Percentiles rank a stretch among this genome's conserved stretches.
phyloP scores from a whole-genome alignment of 2,329 filamentous ascomycete species.

The Pyrenophora teres region DNA sequence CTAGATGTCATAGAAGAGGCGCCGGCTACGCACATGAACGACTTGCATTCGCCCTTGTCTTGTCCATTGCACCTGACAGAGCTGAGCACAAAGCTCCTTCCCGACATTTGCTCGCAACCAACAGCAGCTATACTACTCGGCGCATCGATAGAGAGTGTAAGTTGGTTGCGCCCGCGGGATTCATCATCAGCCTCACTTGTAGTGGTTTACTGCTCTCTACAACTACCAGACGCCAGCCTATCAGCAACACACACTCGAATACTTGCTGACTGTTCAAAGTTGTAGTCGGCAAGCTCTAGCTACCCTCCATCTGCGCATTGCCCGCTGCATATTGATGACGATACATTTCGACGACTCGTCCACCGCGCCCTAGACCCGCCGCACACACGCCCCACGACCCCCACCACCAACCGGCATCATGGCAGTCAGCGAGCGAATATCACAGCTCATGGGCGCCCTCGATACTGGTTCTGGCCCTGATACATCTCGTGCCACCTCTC shows the following conservation, averaged over 20 bases:
- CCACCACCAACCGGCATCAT: slow-evolving; percentile 31
- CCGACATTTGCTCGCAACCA: slow-evolving; percentile 9
- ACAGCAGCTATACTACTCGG: not conserved
- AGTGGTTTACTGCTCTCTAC: slow-evolving; percentile 9
- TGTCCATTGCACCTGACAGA: slow-evolving; percentile 11
- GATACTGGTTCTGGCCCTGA: slow-evolving; percentile 61
- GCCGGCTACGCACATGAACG: slow-evolving; percentile 38
- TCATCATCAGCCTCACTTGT: slow-evolving; percentile 5
- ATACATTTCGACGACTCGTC: slow-evolving; percentile 12
- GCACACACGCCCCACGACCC: slow-evolving; percentile 16
- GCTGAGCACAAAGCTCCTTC: slow-evolving; percentile 4
- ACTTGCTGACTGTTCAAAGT: slow-evolving; percentile 20
- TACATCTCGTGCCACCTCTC: slow-evolving; percentile 84
- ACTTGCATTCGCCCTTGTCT: slow-evolving; percentile 3
- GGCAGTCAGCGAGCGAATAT: slow-evolving; percentile 49
- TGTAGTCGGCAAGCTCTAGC: slow-evolving; percentile 13
- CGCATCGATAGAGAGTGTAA: slow-evolving; percentile 13
- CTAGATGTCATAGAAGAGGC: slow-evolving; percentile 29
- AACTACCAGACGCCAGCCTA: slow-evolving; percentile 7
- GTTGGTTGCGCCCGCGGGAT: slow-evolving; percentile 9
- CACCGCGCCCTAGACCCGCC: slow-evolving; percentile 22
- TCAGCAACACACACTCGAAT: slow-evolving; percentile 7
- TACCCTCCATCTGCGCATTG: slow-evolving; percentile 17
- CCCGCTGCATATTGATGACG: slow-evolving; percentile 34
- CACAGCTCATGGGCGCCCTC: slow-evolving; percentile 48